Percentiles rank a stretch among this genome's conserved stretches.
Evolutionary conservation across 2,329 filamentous ascomycete genomes (phyloP).

Genomic region (Teratosphaeria epicoccoides): DNA sequence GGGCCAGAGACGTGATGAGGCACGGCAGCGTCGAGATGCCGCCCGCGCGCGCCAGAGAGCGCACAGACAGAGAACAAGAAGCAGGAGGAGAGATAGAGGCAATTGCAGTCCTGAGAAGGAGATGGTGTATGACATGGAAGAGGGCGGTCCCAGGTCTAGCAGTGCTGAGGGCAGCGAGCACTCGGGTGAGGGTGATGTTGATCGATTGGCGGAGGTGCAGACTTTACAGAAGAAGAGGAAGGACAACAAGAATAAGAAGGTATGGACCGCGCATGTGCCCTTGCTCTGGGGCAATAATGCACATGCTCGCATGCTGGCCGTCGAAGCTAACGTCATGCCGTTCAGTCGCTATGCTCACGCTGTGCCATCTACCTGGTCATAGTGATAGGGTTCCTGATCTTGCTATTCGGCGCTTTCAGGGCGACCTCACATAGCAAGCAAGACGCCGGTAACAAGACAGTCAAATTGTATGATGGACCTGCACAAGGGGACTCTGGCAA

Average conservation of each 20-base stretch:
- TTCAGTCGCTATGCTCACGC: slow-evolving; percentile 20
- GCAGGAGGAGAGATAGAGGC: slow-evolving; percentile 42
- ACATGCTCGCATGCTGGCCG: background rate
- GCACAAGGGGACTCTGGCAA: background rate
- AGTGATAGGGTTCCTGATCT: slow-evolving; percentile 42
- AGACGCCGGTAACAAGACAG: background rate
- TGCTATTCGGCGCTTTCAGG: slow-evolving; percentile 45
- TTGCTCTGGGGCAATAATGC: background rate
- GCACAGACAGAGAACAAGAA: slow-evolving; percentile 20
- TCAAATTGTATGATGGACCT: background rate
- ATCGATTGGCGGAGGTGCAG: slow-evolving; percentile 44
- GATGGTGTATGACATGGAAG: slow-evolving; percentile 86
- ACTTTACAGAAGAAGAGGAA: slow-evolving; percentile 29
- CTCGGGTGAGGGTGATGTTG: slow-evolving; percentile 38
- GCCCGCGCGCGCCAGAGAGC: slow-evolving; percentile 11
- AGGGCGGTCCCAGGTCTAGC: slow-evolving; percentile 51
- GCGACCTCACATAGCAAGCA: slow-evolving; percentile 35
- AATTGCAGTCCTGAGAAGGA: slow-evolving; percentile 50
- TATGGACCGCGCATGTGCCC: background rate
- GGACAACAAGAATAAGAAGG: too few species aligned
- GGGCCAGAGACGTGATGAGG: slow-evolving; percentile 10
- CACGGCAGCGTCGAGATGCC: slow-evolving; percentile 7
- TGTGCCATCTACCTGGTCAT: slow-evolving; percentile 34
- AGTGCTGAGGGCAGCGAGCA: slow-evolving; percentile 19
- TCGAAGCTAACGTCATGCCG: background rate